These are phyloP conservation scores for Gaultheria prostrata DNA, from an alignment of 148 eudicot genomes.

Conservation along the genomic window DNA sequence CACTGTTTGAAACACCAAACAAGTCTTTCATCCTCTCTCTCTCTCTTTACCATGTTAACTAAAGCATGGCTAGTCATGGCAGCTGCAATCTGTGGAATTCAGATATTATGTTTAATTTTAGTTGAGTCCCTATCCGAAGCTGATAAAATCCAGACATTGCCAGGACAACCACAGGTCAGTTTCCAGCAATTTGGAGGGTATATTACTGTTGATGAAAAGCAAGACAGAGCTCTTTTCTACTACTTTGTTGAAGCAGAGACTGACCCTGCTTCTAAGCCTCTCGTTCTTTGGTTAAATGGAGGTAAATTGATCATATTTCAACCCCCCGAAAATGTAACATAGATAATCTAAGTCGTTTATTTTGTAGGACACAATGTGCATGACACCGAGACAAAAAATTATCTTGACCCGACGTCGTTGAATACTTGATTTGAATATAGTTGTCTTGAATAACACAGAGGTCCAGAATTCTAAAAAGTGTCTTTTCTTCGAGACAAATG, in stretches of 20 bases:
- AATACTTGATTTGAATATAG: background rate
- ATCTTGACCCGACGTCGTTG: background rate
- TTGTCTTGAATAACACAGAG: background rate
- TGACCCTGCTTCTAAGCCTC: slow-evolving; percentile 51
- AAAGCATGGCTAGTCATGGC: slow-evolving; percentile 22
- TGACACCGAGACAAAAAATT: background rate
- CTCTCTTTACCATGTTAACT: slow-evolving; percentile 26
- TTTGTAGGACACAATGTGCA: background rate
- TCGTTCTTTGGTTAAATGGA: slow-evolving; percentile 89
- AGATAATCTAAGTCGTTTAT: background rate
- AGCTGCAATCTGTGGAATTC: slow-evolving; percentile 15
- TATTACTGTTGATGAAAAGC: slow-evolving; percentile 42
- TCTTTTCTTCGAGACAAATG: too few relatives aligned
- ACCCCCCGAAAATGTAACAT: background rate
- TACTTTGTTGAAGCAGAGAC: slow-evolving; percentile 68
- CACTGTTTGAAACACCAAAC: too few relatives aligned
- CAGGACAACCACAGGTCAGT: slow-evolving; percentile 68
- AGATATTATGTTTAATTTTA: background rate
- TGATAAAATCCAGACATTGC: slow-evolving; percentile 46
- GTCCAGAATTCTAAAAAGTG: background rate
- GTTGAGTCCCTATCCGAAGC: slow-evolving; percentile 20
- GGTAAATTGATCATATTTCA: slow-evolving; percentile 38
- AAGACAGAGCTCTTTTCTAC: slow-evolving; percentile 56
- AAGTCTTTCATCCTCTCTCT: background rate
- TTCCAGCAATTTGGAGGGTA: slow-evolving; percentile 72